Evolutionary conservation across 768 basidiomycete genomes (phyloP), one percentile per base, ranked within the genome.

Genomic region (Megacollybia marginata): DNA sequence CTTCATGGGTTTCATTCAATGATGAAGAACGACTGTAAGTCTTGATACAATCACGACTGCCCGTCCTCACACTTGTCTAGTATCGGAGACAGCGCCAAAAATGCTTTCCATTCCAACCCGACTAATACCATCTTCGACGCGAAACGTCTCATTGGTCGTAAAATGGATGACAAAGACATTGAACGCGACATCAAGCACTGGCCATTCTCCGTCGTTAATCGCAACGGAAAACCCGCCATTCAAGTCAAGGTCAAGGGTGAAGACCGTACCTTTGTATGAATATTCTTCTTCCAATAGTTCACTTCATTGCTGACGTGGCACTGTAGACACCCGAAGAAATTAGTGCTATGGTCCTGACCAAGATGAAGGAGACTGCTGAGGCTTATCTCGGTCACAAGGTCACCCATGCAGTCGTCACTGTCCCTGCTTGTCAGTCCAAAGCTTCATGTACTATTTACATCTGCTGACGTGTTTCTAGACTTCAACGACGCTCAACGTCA

Each of bases 331-430:
- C 93, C 7, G 93, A 95, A 67, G 92, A 96, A 71, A 83, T 98
- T 58, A 88, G 84, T 40, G 93, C 95, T 51, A 98, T 97, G 95
- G 79, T 98, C 59, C 75, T 98, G 49, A 73, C 68, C 52, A 98
- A 97, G 79, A 97, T 98, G 95, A 97, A 96, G 79, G 95, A 98
- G 75, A 98, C 92, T 23, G 95, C 95, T 50, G 95, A 97, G 77
- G 88, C 93, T 15, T 97, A 95, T 71, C 88, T 98, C 52, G 93
- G 93, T 60, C 80, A 92, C 62, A 88, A 90, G 68, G 93, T 98
- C 65, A 92, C 92, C 52, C 91, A 98, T 67, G 94, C 95, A 52
- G 94, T 98, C 46, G 91, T 98, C 65, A 97, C 95, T 45, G 95
- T 98, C 65, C 95, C 95, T 44, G 94, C 94, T 49, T 96, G 86